Base-by-base conservation (phyloP, 2,329 filamentous ascomycete genomes). In the Monilinia fructigena region DNA sequence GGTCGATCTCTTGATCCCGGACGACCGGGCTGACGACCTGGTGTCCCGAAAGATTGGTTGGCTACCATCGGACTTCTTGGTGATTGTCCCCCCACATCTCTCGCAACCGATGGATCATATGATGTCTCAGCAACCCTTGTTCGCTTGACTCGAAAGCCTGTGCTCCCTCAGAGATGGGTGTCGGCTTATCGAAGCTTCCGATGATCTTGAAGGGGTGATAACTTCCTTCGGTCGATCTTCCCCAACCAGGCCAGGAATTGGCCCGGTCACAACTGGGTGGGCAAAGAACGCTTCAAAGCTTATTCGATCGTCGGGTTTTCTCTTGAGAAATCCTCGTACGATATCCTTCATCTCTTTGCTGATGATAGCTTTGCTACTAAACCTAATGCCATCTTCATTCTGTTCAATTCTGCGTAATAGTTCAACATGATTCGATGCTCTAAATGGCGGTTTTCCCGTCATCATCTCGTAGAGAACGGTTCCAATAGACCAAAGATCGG, bases 391-490 rank as follows among this genome's bases (percentile, higher is more conserved):
- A 76, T 98, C 94, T 70, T 96, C 90, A 23, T 90, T 88, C 68
- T 89, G 89, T 77, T 98, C 94, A 70, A 99, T 99, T 80, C 91
- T 95, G 68, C 92, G 87, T 54, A 98, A 83, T 47, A 99, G 81
- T 76, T 99, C 95, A 52, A 99, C 93, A 75, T 99, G 95, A 75
- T 99, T 98, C 65, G 87, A 87, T 42, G 95, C 95, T 71, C 92
- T 85, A 79, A 98, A 99, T 0, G 95, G 95, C 28, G 95, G 93
- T 69, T 87, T 89, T 63, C 93, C 94, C 8, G 89, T 91, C 68
- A 95, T 87, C 93, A 99, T 97, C 79, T 99, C 95, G 76, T 92
- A 97, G 31, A 96, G 81, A 11, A 99, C 95, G 23, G 95, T 97
- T 61, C 95, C 95, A 45, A 97, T 92, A 28, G 95, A 99, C 95